Conservation (phyloP, 2,329 filamentous ascomycete genomes). For the Neonectria coccinea region DNA sequence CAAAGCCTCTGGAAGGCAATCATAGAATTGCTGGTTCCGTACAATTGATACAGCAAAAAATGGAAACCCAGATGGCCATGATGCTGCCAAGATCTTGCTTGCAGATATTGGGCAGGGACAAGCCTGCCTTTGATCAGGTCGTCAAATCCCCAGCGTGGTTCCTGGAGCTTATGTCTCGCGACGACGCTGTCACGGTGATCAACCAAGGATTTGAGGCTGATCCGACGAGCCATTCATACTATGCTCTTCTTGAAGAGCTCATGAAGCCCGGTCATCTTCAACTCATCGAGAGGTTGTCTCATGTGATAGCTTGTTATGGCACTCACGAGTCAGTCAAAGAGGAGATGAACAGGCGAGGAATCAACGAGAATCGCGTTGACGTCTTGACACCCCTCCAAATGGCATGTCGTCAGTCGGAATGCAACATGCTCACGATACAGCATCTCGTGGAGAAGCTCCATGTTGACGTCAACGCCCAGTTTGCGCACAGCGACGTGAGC, state of each 20-base stretch:
- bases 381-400: conserved; percentile 15
- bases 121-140: neutral
- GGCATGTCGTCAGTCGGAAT: conserved; percentile 18
- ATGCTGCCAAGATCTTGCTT: conserved; percentile 20
- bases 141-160: neutral
- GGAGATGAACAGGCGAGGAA: neutral
- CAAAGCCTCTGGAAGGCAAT: neutral
- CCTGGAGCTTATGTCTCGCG: conserved; percentile 4
- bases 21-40: neutral
- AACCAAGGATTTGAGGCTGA: neutral
- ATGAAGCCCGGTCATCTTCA: conserved; percentile 18
- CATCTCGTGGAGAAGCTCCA: conserved; percentile 31
- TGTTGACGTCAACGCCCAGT: conserved; percentile 30
- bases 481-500: neutral
- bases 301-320: conserved; percentile 24
- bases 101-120: conserved; percentile 1
- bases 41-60: neutral
- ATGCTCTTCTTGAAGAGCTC: conserved; percentile 15
- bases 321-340: conserved; percentile 6
- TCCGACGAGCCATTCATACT: neutral
- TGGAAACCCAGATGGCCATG: conserved; percentile 31
- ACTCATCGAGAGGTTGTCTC: conserved; percentile 8
- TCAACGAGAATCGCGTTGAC: neutral
- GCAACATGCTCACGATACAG: conserved; percentile 32
- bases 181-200: conserved; percentile 3